Base-by-base conservation (phyloP, 2,329 filamentous ascomycete species). In the Bipolaris sorokiniana region DNA sequence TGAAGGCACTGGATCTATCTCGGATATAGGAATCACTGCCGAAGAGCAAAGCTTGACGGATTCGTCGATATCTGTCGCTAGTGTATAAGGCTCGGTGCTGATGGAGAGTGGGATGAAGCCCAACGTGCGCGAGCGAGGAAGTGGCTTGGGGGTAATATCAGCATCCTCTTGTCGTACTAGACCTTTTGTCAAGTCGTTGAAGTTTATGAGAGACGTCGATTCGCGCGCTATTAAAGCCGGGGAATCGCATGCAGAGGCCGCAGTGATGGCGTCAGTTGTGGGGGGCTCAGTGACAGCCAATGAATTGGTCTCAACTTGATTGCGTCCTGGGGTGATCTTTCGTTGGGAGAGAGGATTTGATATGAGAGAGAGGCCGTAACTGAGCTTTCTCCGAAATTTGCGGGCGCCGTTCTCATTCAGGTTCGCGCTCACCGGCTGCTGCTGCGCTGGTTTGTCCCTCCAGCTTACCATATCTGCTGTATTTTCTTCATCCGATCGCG, bases 321-420 rank as follows among this genome's bases (percentile, higher is more conserved):
- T 64, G 31, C 62, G 63, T 23, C 52, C 64, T 3, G 66, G 54
- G 6, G 61, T 63, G 2, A 40, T 61, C 52, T 71, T 73, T 41
- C 68, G 69, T 51, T 74, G 71, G n/a, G 62, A 62, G 36, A 74
- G 65, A 22, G 70, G 67, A 33, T 67, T 68, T 18, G 71, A 72
- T 48, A 75, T 70, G 56, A 72, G 64, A 20, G 71, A 70, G 48
- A 75, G 56, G 20, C 72, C 69, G 57, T 75, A 56, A 46, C 69
- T 75, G 48, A 76, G 66, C 57, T 71, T 76, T 18, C 70, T 65
- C 6, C 73, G 69, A 48, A 76, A 72, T 23, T 64, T 72, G 59
- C 67, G 68, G 26, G 58, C 50, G 46, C 56, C 53, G 26, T 59
- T 62, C 15, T 48, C 54, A 1, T 60, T 53, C 6, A 36, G 7